Evolutionary conservation across 495 filamentous ascomycete genomes (phyloP).

Genomic region (Daldinia caldariorum): DNA sequence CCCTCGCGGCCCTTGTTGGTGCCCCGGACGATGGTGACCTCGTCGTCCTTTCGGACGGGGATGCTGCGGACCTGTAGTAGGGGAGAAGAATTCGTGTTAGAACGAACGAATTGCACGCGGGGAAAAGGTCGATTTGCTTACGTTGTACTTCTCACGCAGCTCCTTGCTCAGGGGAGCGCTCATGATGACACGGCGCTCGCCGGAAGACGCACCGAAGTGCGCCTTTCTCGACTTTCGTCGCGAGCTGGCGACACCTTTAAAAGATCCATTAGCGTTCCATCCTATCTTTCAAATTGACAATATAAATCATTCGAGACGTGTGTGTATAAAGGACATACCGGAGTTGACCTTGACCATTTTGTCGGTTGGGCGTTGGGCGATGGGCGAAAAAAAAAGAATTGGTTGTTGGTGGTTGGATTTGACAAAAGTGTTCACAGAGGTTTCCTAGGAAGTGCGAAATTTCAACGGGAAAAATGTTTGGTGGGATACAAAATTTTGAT

Average conservation of each 20-base stretch:
- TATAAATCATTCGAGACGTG: too few species aligned
- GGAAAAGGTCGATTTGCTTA: too few species aligned
- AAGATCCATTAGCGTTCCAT: conserved; percentile 16
- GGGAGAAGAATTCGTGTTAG: conserved; percentile 19
- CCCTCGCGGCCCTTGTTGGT: conserved; percentile 94
- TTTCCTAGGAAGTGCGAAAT: conserved; percentile 22
- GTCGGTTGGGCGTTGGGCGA: conserved; percentile 50
- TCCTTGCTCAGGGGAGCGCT: conserved; percentile 94
- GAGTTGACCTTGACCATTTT: conserved; percentile 68
- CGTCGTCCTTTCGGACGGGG: conserved; percentile 97
- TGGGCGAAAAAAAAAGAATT: conserved; percentile 16
- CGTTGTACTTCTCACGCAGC: conserved; percentile 94
- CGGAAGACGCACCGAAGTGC: conserved; percentile 92
- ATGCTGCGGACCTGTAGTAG: conserved; percentile 90
- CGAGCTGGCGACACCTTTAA: conserved; percentile 76
- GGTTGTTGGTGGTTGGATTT: conserved; percentile 1
- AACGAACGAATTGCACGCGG: too few species aligned
- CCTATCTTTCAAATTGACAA: too few species aligned
- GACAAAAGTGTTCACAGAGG: conserved; percentile 27
- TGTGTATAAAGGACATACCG: too few species aligned
- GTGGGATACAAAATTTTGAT: conserved; percentile 37
- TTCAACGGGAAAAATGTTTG: conserved; percentile 15
- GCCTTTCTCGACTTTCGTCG: conserved; percentile 97
- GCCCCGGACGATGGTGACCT: conserved; percentile 88
- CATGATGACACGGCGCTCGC: conserved; percentile 92